These are phyloP conservation scores for Thymus mandschuricus DNA, from an alignment of 257 asterid species.

Conservation along the genomic window DNA sequence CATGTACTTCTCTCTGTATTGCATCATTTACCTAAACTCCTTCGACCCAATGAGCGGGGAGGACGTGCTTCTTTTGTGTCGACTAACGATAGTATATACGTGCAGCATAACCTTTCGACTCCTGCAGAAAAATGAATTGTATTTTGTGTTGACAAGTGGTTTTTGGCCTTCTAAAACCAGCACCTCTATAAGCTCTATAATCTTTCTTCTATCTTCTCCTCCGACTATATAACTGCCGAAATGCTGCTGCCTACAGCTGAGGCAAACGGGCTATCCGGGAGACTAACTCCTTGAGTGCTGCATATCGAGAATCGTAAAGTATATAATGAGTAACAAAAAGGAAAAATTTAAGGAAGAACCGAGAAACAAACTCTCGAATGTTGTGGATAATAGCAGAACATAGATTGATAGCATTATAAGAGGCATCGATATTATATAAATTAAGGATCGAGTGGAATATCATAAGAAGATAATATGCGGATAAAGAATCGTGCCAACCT, in stretches of 20 bases:
- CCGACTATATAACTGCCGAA: slow-evolving; percentile 56
- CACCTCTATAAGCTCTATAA: slow-evolving; percentile 38
- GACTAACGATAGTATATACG: slow-evolving; percentile 44
- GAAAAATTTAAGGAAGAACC: not conserved
- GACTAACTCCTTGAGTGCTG: slow-evolving; percentile 63
- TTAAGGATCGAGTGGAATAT: too few species aligned
- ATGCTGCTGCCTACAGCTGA: slow-evolving; percentile 51
- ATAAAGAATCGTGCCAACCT: slow-evolving; percentile 46
- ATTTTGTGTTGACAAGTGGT: slow-evolving; percentile 39
- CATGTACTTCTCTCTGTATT: slow-evolving; percentile 41
- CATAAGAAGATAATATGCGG: not conserved
- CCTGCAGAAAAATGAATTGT: slow-evolving; percentile 32
- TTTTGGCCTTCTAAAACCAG: slow-evolving; percentile 35
- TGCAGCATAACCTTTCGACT: slow-evolving; percentile 39
- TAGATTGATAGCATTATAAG: too few species aligned
- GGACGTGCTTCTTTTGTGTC: slow-evolving; percentile 39
- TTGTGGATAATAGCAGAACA: too few species aligned
- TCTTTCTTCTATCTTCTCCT: slow-evolving; percentile 25
- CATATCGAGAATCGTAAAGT: not conserved
- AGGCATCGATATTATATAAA: too few species aligned
- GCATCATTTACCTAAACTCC: slow-evolving; percentile 37
- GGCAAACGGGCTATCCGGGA: slow-evolving; percentile 78
- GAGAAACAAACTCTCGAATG: too few species aligned
- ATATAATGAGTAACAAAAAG: not conserved
- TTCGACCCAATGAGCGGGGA: slow-evolving; percentile 37